These are phyloP conservation scores for Ascochyta viciae-villosae DNA, from an alignment of 2,329 filamentous ascomycete genomes.

Conservation along the genomic window DNA sequence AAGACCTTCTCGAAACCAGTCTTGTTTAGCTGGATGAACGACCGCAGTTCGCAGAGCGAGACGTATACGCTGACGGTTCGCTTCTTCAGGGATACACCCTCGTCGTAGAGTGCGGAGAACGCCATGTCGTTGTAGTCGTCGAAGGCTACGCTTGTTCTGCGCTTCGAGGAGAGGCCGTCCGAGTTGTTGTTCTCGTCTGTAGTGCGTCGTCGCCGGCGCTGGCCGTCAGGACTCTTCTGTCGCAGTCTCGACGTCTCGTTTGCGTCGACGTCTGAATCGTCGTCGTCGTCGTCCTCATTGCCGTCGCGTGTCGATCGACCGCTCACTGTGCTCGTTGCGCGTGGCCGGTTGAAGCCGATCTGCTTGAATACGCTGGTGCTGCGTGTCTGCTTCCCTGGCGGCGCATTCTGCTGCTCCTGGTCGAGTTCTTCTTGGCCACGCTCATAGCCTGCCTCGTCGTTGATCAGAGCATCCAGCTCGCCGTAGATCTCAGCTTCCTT, in stretches of 20 bases:
- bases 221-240: constrained; percentile 49
- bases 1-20: constrained; percentile 96
- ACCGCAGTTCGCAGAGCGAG: constrained; percentile 91
- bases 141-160: constrained; percentile 70
- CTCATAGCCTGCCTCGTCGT: constrained; percentile 74
- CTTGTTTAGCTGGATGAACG: constrained; percentile 93
- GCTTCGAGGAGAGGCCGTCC: constrained; percentile 65
- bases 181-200: constrained; percentile 64
- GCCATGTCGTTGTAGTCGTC: constrained; percentile 82
- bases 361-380: constrained; percentile 58
- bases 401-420: constrained; percentile 47
- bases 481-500: constrained; percentile 89
- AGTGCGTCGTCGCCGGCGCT: constrained; percentile 29
- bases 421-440: constrained; percentile 56
- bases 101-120: constrained; percentile 71
- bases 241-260: constrained; percentile 54
- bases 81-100: constrained; percentile 89
- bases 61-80: constrained; percentile 87
- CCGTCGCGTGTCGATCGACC: constrained; percentile 47
- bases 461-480: constrained; percentile 78
- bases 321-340: constrained; percentile 55
- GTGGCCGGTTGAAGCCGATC: constrained; percentile 49
- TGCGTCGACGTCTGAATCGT: constrained; percentile 66
- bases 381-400: constrained; percentile 49
- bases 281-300: constrained; percentile 61